Conservation (phyloP, 768 basidiomycete species). For the Suillus fuscotomentosus region DNA sequence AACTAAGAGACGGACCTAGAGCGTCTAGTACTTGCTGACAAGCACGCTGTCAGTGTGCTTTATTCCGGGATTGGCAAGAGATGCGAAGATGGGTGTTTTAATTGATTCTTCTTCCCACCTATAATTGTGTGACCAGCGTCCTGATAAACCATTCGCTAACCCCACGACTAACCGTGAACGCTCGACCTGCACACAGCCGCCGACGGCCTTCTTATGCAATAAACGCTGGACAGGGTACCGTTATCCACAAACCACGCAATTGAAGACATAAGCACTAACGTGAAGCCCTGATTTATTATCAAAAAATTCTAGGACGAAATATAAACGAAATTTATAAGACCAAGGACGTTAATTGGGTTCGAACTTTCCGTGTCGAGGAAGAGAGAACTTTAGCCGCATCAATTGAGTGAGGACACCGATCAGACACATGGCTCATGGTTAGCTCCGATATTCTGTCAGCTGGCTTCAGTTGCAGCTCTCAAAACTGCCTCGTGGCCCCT, state of each 20-base stretch:
- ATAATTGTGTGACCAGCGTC: not conserved
- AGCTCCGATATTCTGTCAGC: not conserved
- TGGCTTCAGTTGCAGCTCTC: not conserved
- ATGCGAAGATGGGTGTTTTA: conserved; percentile 28
- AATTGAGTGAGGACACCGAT: not conserved
- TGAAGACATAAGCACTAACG: conserved; percentile 8
- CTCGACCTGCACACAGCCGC: not conserved
- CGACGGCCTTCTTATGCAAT: not conserved
- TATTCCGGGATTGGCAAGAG: conserved; percentile 35
- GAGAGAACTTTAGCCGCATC: not conserved
- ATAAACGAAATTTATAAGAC: not conserved
- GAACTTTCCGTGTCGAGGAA: conserved; percentile 6
- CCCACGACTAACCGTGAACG: not conserved
- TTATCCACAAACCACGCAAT: conserved; percentile 5
- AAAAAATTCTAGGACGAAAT: not conserved
- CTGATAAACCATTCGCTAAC: not conserved
- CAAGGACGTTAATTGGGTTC: conserved; percentile 4
- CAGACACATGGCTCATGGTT: not conserved
- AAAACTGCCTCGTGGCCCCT: conserved; percentile 16
- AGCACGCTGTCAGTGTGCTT: conserved; percentile 27
- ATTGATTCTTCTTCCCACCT: conserved; percentile 29
- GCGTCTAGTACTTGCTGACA: conserved; percentile 20
- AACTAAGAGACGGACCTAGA: conserved; percentile 24
- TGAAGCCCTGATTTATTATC: conserved; percentile 9
- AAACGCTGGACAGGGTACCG: conserved; percentile 2